Evolutionary conservation across 768 basidiomycete species (phyloP).

Genomic region (Hypholoma sublateritium): DNA sequence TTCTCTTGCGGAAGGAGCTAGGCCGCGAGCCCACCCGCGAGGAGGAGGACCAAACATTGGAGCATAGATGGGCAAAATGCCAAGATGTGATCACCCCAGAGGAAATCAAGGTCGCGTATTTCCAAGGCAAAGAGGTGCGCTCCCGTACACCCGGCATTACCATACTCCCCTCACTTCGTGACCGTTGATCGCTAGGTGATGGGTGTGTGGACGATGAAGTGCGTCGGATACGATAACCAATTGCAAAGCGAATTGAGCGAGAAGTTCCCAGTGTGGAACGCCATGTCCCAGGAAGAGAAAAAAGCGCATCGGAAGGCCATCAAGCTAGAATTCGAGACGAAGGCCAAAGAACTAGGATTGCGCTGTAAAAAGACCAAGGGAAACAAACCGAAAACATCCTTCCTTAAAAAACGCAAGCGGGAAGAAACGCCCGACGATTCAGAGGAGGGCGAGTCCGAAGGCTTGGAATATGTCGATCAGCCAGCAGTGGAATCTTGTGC

Average conservation of each 20-base stretch:
- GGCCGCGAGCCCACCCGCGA: constrained; percentile 22
- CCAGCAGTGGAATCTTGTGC: background rate
- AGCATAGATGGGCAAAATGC: background rate
- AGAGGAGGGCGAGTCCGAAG: background rate
- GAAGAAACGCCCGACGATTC: background rate
- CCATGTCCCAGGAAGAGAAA: constrained; percentile 3
- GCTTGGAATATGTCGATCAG: background rate
- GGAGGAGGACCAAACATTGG: constrained; percentile 20
- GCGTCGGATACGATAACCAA: constrained; percentile 36
- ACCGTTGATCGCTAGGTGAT: constrained; percentile 21
- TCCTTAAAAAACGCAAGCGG: background rate
- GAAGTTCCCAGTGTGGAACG: constrained; percentile 17
- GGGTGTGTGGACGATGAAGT: constrained; percentile 38
- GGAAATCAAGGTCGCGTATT: constrained; percentile 27
- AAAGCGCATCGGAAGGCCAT: background rate
- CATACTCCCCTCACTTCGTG: too few relatives aligned
- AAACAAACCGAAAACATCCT: background rate
- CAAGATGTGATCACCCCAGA: constrained; percentile 18
- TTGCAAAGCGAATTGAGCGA: constrained; percentile 33
- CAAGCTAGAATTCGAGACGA: too few relatives aligned
- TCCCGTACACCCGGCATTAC: too few relatives aligned
- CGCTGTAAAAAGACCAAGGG: background rate
- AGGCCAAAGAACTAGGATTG: background rate
- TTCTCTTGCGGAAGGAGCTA: constrained; percentile 24
- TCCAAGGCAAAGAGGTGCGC: constrained; percentile 30